A percentile compares a stretch with the other conserved stretches of the same genome.
These are phyloP conservation scores for Helotiales sp. DNA, from an alignment of 2,329 filamentous ascomycete genomes.

Conservation along the genomic window DNA sequence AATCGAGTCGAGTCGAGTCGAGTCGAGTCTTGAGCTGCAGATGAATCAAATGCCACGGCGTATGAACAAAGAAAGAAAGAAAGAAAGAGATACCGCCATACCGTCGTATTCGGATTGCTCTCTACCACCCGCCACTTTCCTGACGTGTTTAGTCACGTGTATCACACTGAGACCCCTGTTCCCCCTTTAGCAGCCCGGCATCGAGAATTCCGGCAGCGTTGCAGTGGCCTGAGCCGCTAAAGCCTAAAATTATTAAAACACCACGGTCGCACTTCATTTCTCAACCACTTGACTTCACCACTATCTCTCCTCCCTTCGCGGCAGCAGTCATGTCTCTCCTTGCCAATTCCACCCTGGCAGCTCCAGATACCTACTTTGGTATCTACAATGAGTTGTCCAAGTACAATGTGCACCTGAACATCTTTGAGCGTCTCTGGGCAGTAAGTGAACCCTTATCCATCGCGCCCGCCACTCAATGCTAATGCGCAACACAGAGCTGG, in stretches of 20 bases:
- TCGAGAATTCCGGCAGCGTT: constrained; percentile 7
- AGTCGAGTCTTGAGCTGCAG: not conserved
- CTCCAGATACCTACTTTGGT: constrained; percentile 52
- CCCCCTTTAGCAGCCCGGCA: constrained; percentile 11
- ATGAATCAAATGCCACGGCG: not conserved
- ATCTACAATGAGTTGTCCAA: constrained; percentile 69
- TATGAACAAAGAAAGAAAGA: not conserved
- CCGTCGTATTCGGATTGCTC: constrained; percentile 1
- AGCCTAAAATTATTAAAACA: constrained; percentile 16
- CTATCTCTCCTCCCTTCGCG: constrained; percentile 4
- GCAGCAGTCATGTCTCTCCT: constrained; percentile 31
- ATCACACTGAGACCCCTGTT: not conserved
- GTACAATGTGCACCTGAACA: constrained; percentile 80
- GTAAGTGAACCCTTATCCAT: constrained; percentile 52
- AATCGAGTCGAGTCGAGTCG: not conserved
- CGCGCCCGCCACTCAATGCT: constrained; percentile 29
- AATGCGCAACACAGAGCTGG: constrained; percentile 65
- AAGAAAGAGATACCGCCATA: not conserved
- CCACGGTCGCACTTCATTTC: constrained; percentile 6
- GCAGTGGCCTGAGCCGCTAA: constrained; percentile 20
- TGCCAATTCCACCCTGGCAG: constrained; percentile 39
- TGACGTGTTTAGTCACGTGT: not conserved
- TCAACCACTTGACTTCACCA: constrained; percentile 19
- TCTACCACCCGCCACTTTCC: not conserved
- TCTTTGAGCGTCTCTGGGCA: constrained; percentile 87